Conservation (phyloP, 768 basidiomycete species). For the Phanerochaete sordida region DNA sequence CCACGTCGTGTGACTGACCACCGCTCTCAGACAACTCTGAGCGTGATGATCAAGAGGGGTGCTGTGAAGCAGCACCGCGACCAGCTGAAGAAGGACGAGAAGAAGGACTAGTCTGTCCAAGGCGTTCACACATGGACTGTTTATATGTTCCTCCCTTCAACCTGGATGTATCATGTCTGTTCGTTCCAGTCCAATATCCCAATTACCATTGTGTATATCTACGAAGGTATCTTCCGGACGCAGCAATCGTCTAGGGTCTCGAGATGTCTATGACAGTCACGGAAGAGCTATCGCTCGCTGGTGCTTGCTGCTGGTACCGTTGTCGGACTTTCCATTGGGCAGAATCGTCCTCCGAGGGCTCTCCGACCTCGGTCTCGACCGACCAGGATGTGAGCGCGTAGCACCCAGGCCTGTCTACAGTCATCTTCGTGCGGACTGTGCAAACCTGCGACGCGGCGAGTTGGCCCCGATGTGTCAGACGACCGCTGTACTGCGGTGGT, state of each 20-base stretch:
- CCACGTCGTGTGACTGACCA: not conserved
- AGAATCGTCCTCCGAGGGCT: constrained; percentile 24
- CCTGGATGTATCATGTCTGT: not conserved
- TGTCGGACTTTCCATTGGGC: constrained; percentile 33
- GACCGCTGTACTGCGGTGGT: constrained; percentile 59
- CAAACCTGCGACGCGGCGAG: constrained; percentile 47
- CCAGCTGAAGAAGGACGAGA: constrained; percentile 39
- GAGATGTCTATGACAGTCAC: constrained; percentile 33
- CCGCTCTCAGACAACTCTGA: constrained; percentile 52
- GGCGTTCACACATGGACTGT: no score
- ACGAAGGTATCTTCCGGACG: not conserved
- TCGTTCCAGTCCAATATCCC: not conserved
- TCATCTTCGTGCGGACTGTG: constrained; percentile 48
- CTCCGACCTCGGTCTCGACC: constrained; percentile 62
- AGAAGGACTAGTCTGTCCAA: no score
- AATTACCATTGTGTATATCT: not conserved
- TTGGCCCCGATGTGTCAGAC: constrained; percentile 60
- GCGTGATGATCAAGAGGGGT: constrained; percentile 41
- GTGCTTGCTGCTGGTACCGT: constrained; percentile 37
- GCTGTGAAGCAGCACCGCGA: constrained; percentile 27
- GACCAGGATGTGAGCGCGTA: constrained; percentile 68
- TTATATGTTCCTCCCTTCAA: not conserved
- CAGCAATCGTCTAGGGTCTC: not conserved
- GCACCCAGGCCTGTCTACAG: constrained; percentile 59
- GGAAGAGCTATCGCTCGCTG: constrained; percentile 23